Percentiles rank a stretch among this genome's conserved stretches.
phyloP scores from a whole-genome alignment of 108 stramenopile species.

The Parmales sp. region DNA sequence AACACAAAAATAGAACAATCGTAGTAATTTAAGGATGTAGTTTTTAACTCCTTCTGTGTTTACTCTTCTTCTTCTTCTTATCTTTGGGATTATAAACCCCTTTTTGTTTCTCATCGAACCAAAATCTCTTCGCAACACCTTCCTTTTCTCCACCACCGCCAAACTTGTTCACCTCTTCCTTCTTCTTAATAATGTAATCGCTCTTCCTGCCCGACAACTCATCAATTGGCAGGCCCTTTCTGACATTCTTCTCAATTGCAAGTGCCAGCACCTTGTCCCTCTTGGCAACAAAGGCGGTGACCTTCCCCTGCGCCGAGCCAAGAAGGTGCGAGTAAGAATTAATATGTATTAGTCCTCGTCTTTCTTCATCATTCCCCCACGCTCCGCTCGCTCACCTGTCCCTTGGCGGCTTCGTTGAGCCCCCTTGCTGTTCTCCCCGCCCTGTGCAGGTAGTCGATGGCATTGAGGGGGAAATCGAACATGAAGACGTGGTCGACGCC shows the following conservation, averaged over 20 bases:
- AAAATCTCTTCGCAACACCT: neutral
- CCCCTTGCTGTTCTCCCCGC: constrained; percentile 78
- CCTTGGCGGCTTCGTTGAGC: constrained; percentile 1
- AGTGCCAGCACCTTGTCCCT: constrained; percentile 69
- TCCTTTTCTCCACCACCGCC: constrained; percentile 20
- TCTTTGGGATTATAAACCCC: too few species aligned
- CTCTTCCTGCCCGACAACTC: constrained; percentile 64
- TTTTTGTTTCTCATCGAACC: neutral
- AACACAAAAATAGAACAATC: too few species aligned
- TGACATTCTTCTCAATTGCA: constrained; percentile 70
- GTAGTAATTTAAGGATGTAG: too few species aligned
- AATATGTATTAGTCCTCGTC: neutral
- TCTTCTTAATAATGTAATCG: constrained; percentile 55
- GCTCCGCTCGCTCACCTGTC: neutral
- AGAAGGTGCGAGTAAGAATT: too few species aligned
- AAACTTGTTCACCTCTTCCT: too few species aligned
- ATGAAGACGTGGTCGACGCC: constrained; percentile 76
- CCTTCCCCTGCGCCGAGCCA: constrained; percentile 42
- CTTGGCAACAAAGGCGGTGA: constrained; percentile 74
- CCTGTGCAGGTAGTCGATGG: constrained; percentile 81
- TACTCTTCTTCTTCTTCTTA: neutral
- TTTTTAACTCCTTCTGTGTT: neutral
- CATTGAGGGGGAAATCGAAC: constrained; percentile 84
- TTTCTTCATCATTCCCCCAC: constrained; percentile 1
- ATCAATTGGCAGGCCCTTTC: constrained; percentile 64